A percentile compares a stretch with the other conserved stretches of the same genome.
phyloP scores from a whole-genome alignment of 164 flowering plant species.

The Paratinospora sagittata region DNA sequence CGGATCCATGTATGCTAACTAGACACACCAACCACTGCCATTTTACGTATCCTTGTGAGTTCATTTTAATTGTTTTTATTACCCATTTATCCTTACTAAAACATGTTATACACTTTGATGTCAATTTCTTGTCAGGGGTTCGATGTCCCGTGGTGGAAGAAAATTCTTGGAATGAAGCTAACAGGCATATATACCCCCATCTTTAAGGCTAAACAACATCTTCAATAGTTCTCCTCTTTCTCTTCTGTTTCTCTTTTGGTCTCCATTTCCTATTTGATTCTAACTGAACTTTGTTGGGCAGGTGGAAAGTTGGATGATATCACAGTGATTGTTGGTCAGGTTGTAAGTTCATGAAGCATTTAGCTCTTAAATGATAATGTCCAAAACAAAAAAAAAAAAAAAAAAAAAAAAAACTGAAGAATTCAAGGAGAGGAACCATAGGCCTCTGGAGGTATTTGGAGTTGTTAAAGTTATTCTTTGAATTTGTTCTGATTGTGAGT shows the following conservation, averaged over 20 bases:
- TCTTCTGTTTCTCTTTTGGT: background rate
- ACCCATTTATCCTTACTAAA: background rate
- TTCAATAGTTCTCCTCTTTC: no score
- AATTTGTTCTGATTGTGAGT: no score
- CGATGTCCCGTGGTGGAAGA: constrained; percentile 81
- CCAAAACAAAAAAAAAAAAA: no score
- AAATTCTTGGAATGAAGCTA: constrained; percentile 68
- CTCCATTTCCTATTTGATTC: background rate
- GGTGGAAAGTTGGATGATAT: constrained; percentile 90
- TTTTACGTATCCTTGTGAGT: background rate
- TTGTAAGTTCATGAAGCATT: constrained; percentile 33
- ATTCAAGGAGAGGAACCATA: background rate
- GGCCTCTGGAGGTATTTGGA: no score
- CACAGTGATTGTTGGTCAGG: constrained; percentile 69
- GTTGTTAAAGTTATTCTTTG: no score
- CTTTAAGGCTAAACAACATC: background rate
- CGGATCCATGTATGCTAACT: constrained; percentile 44
- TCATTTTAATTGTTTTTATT: background rate
- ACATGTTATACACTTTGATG: background rate
- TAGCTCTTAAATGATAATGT: no score
- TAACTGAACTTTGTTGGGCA: constrained; percentile 18
- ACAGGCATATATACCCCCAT: constrained; percentile 45
- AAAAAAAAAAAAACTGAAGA: background rate
- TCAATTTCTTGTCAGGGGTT: constrained; percentile 41
- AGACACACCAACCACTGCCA: background rate